A percentile compares a stretch with the other conserved stretches of the same genome.
phyloP scores from a whole-genome alignment of 257 asterid genomes.

The Pogostemon cablin region DNA sequence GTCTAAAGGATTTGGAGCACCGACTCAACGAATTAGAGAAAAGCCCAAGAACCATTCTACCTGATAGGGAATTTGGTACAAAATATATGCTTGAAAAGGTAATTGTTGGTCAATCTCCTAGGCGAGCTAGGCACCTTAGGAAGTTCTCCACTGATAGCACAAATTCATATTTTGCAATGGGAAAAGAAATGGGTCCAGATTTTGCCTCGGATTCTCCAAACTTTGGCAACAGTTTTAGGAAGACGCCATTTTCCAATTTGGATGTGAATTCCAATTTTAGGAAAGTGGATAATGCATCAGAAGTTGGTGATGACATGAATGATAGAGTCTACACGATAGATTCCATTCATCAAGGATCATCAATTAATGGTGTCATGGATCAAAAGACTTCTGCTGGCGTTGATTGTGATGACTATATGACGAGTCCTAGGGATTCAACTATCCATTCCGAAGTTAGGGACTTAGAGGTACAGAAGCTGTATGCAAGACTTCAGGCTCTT shows the following conservation, averaged over 20 bases:
- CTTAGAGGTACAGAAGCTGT: slow-evolving; percentile 81
- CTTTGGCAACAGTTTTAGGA: slow-evolving; percentile 50
- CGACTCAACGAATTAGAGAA: slow-evolving; percentile 79
- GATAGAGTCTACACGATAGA: slow-evolving; percentile 93
- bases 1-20: slow-evolving; percentile 68
- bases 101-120: slow-evolving; percentile 75
- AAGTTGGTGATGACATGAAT: slow-evolving; percentile 67
- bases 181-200: slow-evolving; percentile 57
- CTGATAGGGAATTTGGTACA: slow-evolving; percentile 56
- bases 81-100: slow-evolving; percentile 76
- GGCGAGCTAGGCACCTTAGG: slow-evolving; percentile 58
- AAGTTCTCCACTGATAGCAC: slow-evolving; percentile 65
- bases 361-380: slow-evolving; percentile 46
- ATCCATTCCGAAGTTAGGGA: slow-evolving; percentile 53
- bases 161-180: slow-evolving; percentile 44
- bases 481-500: slow-evolving; percentile 88
- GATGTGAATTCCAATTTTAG: slow-evolving; percentile 53
- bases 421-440: slow-evolving; percentile 59
- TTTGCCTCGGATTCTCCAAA: slow-evolving; percentile 57
- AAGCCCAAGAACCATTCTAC: slow-evolving; percentile 64
- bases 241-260: slow-evolving; percentile 49
- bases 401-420: slow-evolving; percentile 49
- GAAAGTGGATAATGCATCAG: slow-evolving; percentile 68
- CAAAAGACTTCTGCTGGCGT: slow-evolving; percentile 56
- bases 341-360: slow-evolving; percentile 65